Conservation (phyloP, 768 basidiomycete species). For the Hirschioporus abietinus region DNA sequence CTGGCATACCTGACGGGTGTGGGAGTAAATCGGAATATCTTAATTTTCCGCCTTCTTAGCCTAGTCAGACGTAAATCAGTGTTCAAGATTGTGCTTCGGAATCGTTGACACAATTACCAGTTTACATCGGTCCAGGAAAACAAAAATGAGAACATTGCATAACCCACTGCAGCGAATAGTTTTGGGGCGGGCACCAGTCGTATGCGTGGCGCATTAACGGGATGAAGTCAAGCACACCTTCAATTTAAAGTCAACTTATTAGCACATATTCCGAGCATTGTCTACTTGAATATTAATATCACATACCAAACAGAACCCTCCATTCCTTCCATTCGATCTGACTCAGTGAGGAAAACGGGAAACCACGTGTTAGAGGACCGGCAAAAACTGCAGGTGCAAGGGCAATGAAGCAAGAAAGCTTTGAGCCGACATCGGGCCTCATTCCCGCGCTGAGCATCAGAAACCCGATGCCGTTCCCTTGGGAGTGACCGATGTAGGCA, state of each 20-base stretch:
- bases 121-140: slow-evolving; percentile 44
- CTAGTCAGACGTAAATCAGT: too few relatives aligned
- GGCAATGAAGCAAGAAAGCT: slow-evolving; percentile 38
- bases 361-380: slow-evolving; percentile 39
- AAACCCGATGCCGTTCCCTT: slow-evolving; percentile 44
- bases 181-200: slow-evolving; percentile 35
- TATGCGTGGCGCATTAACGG: slow-evolving; percentile 42
- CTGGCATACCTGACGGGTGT: slow-evolving; percentile 36
- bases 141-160: slow-evolving; percentile 43
- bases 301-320: slow-evolving; percentile 36
- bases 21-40: slow-evolving; percentile 47
- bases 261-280: too few relatives aligned
- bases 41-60: slow-evolving; percentile 39
- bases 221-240: slow-evolving; percentile 41
- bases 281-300: too few relatives aligned
- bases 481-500: slow-evolving; percentile 46
- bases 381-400: slow-evolving; percentile 46
- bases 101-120: too few relatives aligned
- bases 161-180: slow-evolving; percentile 36
- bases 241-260: slow-evolving; percentile 3
- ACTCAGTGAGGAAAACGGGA: slow-evolving; percentile 39
- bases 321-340: slow-evolving; percentile 39
- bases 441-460: slow-evolving; percentile 41
- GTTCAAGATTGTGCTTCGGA: too few relatives aligned
- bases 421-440: slow-evolving; percentile 38